Conservation (phyloP, 2,329 filamentous ascomycete genomes). For the Pseudogymnoascus sp. region DNA sequence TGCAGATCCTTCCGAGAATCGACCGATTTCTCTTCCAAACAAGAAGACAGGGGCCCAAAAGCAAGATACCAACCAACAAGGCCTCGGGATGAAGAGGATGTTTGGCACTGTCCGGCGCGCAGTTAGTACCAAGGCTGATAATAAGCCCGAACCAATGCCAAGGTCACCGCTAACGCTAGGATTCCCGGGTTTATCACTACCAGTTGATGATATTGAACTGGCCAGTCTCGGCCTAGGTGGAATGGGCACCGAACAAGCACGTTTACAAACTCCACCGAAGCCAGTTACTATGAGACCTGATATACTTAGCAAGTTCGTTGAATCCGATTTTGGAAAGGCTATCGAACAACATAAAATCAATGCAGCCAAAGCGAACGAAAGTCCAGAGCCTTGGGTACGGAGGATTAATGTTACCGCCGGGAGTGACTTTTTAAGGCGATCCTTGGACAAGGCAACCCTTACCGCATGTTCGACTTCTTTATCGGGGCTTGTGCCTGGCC, state of each 20-base stretch:
- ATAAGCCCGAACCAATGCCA: constrained; percentile 12
- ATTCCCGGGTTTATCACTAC: constrained; percentile 44
- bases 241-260: background rate
- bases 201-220: constrained; percentile 1
- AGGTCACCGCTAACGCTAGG: constrained; percentile 30
- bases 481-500: background rate
- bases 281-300: constrained; percentile 4
- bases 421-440: constrained; percentile 4
- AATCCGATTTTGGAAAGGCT: background rate
- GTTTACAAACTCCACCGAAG: constrained; percentile 1
- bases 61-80: constrained; percentile 51
- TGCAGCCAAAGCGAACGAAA: background rate
- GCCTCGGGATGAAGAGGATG: constrained; percentile 75
- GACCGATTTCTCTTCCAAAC: constrained; percentile 46
- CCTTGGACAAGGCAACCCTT: background rate
- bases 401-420: constrained; percentile 4
- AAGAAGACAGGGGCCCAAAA: constrained; percentile 35
- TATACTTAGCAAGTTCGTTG: constrained; percentile 4
- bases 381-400: background rate
- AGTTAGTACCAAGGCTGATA: constrained; percentile 48
- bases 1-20: constrained; percentile 44
- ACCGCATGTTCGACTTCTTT: background rate
- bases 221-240: background rate
- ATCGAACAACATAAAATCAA: constrained; percentile 4
- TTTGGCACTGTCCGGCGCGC: constrained; percentile 80